Evolutionary conservation across 1,139 yeast species (phyloP).

Genomic region (Geotrichum reessii): DNA sequence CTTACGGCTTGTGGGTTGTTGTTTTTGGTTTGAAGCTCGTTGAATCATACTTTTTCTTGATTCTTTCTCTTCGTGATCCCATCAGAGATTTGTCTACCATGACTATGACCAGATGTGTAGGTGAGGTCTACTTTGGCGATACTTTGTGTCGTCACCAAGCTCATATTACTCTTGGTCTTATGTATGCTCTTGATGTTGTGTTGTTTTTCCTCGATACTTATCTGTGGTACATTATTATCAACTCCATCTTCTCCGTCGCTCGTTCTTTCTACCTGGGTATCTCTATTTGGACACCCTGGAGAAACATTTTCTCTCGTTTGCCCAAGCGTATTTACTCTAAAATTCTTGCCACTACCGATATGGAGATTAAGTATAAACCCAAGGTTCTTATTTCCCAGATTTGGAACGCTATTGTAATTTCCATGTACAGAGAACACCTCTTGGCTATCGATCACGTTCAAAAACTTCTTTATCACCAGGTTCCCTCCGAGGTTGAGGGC

Average conservation of each 20-base stretch:
- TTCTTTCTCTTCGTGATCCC: slow-evolving; percentile 88
- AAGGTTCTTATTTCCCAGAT: slow-evolving; percentile 96
- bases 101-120: slow-evolving; percentile 65
- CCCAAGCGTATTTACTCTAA: slow-evolving; percentile 98
- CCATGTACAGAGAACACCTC: slow-evolving; percentile 97
- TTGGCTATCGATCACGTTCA: slow-evolving; percentile 97
- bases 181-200: slow-evolving; percentile 85
- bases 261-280: slow-evolving; percentile 98
- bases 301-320: slow-evolving; percentile 93
- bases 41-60: slow-evolving; percentile 92
- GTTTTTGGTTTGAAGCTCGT: slow-evolving; percentile 83
- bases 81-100: slow-evolving; percentile 65
- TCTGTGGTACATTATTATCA: slow-evolving; percentile 95
- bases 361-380: slow-evolving; percentile 98
- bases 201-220: slow-evolving; percentile 97
- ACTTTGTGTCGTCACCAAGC: slow-evolving; percentile 78
- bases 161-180: slow-evolving; percentile 80
- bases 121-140: slow-evolving; percentile 84
- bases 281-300: slow-evolving; percentile 97
- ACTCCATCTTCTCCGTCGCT: slow-evolving; percentile 92
- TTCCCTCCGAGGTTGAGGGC: slow-evolving; percentile 89
- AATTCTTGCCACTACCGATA: slow-evolving; percentile 94
- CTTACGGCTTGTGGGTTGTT: slow-evolving; percentile 81
- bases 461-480: slow-evolving; percentile 93
- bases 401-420: slow-evolving; percentile 97